These are phyloP conservation scores for Sonneratia caseolaris DNA, from an alignment of 345 rosid species.

Conservation along the genomic window DNA sequence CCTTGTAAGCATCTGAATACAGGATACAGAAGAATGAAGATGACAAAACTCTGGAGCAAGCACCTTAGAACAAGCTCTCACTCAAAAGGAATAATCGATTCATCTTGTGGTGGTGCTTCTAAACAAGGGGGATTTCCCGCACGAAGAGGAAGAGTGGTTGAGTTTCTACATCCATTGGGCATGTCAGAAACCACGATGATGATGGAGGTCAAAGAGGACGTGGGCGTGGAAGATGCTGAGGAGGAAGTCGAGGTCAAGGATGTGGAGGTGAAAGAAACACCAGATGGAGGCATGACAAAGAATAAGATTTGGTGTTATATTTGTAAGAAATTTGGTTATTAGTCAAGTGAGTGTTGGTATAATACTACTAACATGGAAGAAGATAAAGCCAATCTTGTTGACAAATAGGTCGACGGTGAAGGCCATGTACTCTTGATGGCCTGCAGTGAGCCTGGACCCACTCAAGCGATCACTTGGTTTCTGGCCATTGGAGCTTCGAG, in stretches of 20 bases:
- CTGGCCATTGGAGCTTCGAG: background rate
- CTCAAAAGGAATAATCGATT: background rate
- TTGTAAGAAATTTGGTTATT: conserved; percentile 8
- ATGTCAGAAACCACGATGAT: background rate
- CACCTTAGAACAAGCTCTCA: background rate
- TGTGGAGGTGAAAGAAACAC: background rate
- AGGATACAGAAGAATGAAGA: background rate
- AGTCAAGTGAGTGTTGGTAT: background rate
- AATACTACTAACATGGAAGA: background rate
- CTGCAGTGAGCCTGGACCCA: background rate
- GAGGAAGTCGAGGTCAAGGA: background rate
- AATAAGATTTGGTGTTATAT: background rate
- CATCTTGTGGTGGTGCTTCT: background rate
- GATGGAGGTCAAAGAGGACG: background rate
- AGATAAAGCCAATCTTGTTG: background rate
- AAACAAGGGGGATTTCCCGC: background rate
- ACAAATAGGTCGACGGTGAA: background rate
- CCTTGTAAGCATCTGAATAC: conserved; percentile 9
- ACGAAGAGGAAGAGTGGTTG: background rate
- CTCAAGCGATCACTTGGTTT: background rate
- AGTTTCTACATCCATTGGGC: background rate
- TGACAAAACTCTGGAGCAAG: background rate
- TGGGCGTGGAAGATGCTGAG: background rate
- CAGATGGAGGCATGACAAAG: conserved; percentile 3
- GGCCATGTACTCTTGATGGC: background rate